phyloP scores from a whole-genome alignment of 2,329 filamentous ascomycete genomes.

The Phialophora expanda region DNA sequence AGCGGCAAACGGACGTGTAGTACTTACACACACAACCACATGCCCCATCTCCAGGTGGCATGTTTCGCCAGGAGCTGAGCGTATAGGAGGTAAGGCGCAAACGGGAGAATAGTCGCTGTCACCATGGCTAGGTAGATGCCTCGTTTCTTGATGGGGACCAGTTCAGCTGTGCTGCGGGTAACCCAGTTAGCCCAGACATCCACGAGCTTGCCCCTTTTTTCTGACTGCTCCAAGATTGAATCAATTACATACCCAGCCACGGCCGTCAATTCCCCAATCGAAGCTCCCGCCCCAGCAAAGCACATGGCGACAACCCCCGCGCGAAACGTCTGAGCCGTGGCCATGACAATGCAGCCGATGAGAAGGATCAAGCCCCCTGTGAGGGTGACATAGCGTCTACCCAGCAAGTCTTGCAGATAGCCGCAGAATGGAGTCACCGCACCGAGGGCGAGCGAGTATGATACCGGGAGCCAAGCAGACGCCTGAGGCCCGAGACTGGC shows the following conservation, averaged over 20 bases:
- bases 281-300: slow-evolving; percentile 17
- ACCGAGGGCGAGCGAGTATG: slow-evolving; percentile 21
- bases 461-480: slow-evolving; percentile 19
- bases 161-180: slow-evolving; percentile 17
- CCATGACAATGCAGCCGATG: slow-evolving; percentile 21
- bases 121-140: slow-evolving; percentile 24
- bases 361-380: slow-evolving; percentile 16
- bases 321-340: slow-evolving; percentile 17
- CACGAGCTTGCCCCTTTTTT: too few species aligned
- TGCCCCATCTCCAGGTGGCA: slow-evolving; percentile 16
- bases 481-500: slow-evolving; percentile 12
- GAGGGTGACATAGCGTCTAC: slow-evolving; percentile 26
- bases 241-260: too few species aligned
- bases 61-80: slow-evolving; percentile 12
- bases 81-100: slow-evolving; percentile 21
- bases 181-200: too few species aligned
- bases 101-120: slow-evolving; percentile 23
- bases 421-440: slow-evolving; percentile 26
- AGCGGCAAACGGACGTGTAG: too few species aligned
- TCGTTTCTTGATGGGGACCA: slow-evolving; percentile 26
- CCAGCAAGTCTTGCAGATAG: slow-evolving; percentile 28
- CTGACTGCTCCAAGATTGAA: too few species aligned
- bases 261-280: too few species aligned
- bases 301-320: slow-evolving; percentile 18
- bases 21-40: too few species aligned